Evolutionary conservation across 2,329 filamentous ascomycete genomes (phyloP).

Genomic region (Alternaria hordeiaustralica): DNA sequence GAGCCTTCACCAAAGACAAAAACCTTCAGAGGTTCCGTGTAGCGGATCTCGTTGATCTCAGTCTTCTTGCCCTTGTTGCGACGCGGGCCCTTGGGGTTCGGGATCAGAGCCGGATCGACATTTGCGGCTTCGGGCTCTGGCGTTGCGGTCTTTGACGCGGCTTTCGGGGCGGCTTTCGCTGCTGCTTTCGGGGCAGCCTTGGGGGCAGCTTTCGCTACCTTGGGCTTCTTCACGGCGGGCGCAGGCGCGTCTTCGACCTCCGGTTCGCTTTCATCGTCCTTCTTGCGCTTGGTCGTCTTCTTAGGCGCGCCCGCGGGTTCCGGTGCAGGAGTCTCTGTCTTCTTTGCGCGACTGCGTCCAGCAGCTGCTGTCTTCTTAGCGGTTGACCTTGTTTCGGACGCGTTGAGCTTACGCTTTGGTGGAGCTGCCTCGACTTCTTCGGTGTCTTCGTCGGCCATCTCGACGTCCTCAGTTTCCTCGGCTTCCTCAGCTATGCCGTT

Average conservation of each 20-base stretch:
- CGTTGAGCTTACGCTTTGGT: constrained; percentile 23
- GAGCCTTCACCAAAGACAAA: constrained; percentile 82
- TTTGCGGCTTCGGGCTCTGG: constrained; percentile 18
- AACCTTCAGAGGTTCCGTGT: constrained; percentile 68
- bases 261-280: constrained; percentile 33
- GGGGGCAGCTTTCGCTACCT: constrained; percentile 26
- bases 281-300: constrained; percentile 40
- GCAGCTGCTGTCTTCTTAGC: constrained; percentile 21
- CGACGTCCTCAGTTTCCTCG: constrained; percentile 5
- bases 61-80: constrained; percentile 42
- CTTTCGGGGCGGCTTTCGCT: constrained; percentile 13
- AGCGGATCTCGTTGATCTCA: constrained; percentile 69
- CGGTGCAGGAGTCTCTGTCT: constrained; percentile 30
- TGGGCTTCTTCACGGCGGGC: constrained; percentile 34
- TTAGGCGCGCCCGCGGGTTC: constrained; percentile 20
- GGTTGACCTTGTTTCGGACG: constrained; percentile 5
- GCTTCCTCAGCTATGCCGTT: constrained; percentile 18
- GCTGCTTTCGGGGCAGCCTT: constrained; percentile 20
- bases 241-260: constrained; percentile 25
- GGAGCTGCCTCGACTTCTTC: constrained; percentile 9
- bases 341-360: constrained; percentile 36
- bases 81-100: constrained; percentile 40
- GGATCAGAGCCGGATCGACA: constrained; percentile 17
- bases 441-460: constrained; percentile 7
- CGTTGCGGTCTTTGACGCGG: constrained; percentile 16